phyloP scores from a whole-genome alignment of 345 rosid species.

The Xanthoceras sorbifolium region DNA sequence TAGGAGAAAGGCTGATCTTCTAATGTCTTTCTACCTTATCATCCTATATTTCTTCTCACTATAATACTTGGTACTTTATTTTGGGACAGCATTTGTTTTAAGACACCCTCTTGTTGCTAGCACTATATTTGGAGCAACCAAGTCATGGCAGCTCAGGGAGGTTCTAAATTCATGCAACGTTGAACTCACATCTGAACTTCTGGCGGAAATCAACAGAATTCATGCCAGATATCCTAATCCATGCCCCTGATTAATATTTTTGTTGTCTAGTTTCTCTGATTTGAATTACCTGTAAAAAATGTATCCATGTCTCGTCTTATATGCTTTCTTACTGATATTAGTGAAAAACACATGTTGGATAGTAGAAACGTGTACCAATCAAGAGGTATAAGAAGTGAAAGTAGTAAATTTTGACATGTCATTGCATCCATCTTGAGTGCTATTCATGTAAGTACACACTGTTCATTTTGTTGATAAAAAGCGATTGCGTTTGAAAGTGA shows the following conservation, averaged over 20 bases:
- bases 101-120: slow-evolving; percentile 57
- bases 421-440: background rate
- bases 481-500: background rate
- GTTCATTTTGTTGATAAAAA: background rate
- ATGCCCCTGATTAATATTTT: slow-evolving; percentile 40
- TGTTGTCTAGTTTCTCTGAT: background rate
- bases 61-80: no score
- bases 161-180: slow-evolving; percentile 40
- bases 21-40: background rate
- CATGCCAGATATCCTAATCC: slow-evolving; percentile 56
- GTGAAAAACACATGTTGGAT: no score
- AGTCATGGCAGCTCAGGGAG: slow-evolving; percentile 51
- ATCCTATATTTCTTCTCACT: background rate
- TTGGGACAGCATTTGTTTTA: slow-evolving; percentile 45
- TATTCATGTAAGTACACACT: background rate
- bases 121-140: slow-evolving; percentile 53
- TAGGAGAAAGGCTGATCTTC: background rate
- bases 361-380: background rate
- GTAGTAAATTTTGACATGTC: background rate
- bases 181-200: slow-evolving; percentile 41
- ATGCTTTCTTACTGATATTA: no score
- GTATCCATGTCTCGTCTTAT: no score
- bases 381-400: background rate
- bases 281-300: no score
- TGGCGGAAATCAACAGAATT: slow-evolving; percentile 41